A percentile compares a stretch with the other conserved stretches of the same genome.
These are phyloP conservation scores for Pyrus communis DNA, from an alignment of 306 rosid genomes.

Conservation along the genomic window DNA sequence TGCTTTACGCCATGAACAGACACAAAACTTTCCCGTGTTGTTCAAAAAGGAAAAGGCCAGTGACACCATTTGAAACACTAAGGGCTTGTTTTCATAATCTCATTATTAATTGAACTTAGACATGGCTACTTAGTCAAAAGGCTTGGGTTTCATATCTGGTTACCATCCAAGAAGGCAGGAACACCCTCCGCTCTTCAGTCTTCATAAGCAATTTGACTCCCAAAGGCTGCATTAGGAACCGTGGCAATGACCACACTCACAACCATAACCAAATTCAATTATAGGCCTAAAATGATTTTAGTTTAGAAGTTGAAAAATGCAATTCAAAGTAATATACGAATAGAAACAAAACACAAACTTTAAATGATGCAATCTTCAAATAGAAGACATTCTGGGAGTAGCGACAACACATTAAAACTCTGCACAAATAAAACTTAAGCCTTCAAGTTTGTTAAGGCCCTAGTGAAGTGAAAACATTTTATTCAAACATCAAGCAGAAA, in stretches of 20 bases:
- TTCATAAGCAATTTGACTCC: not conserved
- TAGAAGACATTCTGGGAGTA: not conserved
- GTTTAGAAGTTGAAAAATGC: not conserved
- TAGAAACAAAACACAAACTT: not conserved
- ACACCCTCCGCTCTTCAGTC: not conserved
- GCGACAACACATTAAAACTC: not conserved
- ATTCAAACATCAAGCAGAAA: slow-evolving; percentile 5
- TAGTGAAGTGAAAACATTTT: slow-evolving; percentile 12
- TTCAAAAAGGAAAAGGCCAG: not conserved
- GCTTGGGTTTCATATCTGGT: not conserved
- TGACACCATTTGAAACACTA: not conserved
- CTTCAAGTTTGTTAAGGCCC: slow-evolving; percentile 4
- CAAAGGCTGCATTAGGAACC: not conserved
- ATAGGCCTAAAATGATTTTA: not conserved
- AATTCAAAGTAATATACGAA: not conserved
- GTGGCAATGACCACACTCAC: not conserved
- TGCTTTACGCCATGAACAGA: not conserved
- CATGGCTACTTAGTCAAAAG: not conserved
- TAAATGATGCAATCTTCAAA: slow-evolving; percentile 3
- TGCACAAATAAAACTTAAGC: slow-evolving; percentile 1
- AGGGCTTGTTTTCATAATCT: not conserved
- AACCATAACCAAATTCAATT: not conserved
- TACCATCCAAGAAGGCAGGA: not conserved
- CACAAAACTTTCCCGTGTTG: not conserved
- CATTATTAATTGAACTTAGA: not conserved